Percentiles rank a stretch among this genome's conserved stretches.
These are phyloP conservation scores for Cordyceps cicadae DNA, from an alignment of 2,329 filamentous ascomycete species.

Conservation along the genomic window DNA sequence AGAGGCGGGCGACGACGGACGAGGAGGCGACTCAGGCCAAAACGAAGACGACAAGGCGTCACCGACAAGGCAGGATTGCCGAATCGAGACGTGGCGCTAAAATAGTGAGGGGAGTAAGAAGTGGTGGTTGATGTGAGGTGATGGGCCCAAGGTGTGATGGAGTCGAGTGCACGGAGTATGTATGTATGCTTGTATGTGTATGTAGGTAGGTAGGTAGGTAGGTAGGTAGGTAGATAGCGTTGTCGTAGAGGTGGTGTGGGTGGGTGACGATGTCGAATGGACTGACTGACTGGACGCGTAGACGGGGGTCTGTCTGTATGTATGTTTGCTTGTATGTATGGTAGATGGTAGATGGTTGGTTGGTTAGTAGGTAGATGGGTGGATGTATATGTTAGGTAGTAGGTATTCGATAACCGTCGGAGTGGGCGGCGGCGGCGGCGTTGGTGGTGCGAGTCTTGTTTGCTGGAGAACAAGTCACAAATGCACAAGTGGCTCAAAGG, in stretches of 20 bases:
- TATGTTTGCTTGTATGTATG: neutral
- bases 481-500: neutral
- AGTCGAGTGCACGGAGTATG: neutral
- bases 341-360: neutral
- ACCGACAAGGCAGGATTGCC: conserved; percentile 9
- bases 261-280: neutral
- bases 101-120: conserved; percentile 2
- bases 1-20: conserved; percentile 5
- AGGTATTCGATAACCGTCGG: too few species aligned
- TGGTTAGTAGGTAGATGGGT: neutral
- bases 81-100: conserved; percentile 11
- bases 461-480: neutral
- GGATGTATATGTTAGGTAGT: too few species aligned
- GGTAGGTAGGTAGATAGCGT: too few species aligned
- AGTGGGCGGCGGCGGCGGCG: neutral
- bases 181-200: neutral
- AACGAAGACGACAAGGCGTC: conserved; percentile 4
- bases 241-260: neutral
- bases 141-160: neutral
- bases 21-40: neutral
- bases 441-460: neutral
- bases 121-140: neutral
- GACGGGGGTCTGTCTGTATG: too few species aligned
- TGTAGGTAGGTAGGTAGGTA: too few species aligned
- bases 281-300: too few species aligned